Conservation (phyloP, 495 filamentous ascomycete species). For the Tuber borchii region DNA sequence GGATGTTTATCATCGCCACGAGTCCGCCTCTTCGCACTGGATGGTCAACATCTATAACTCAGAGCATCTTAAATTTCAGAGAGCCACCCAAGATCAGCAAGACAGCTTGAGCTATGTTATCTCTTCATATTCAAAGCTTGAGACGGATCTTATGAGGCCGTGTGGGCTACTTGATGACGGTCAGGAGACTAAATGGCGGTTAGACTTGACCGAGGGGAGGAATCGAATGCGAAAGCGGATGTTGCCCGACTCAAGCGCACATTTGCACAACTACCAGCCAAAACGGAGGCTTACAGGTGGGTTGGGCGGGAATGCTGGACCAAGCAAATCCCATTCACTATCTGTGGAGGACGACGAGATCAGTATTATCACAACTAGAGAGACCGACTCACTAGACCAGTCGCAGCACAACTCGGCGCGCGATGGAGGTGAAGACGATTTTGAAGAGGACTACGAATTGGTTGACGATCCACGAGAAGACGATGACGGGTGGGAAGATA, state of each 20-base stretch:
- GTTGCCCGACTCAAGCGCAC: slow-evolving; percentile 63
- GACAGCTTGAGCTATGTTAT: slow-evolving; percentile 72
- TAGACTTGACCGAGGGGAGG: slow-evolving; percentile 90
- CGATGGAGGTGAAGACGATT: slow-evolving; percentile 49
- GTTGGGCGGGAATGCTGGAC: slow-evolving; percentile 32
- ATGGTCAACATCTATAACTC: slow-evolving; percentile 87
- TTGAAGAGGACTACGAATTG: slow-evolving; percentile 89
- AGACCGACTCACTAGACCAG: slow-evolving; percentile 38
- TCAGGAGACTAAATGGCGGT: slow-evolving; percentile 67
- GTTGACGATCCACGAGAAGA: slow-evolving; percentile 74
- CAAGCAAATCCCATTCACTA: slow-evolving; percentile 37
- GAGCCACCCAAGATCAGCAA: slow-evolving; percentile 81
- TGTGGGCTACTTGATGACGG: slow-evolving; percentile 69
- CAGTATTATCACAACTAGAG: slow-evolving; percentile 39
- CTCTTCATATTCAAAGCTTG: slow-evolving; percentile 65
- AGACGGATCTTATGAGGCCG: slow-evolving; percentile 64
- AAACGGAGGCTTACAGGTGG: slow-evolving; percentile 52
- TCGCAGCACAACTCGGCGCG: slow-evolving; percentile 37
- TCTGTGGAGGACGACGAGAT: slow-evolving; percentile 43
- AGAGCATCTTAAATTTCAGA: slow-evolving; percentile 83
- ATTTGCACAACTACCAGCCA: slow-evolving; percentile 72
- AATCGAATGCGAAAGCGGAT: slow-evolving; percentile 90
- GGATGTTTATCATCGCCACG: slow-evolving; percentile 66
- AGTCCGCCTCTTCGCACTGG: slow-evolving; percentile 80
- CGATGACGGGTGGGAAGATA: slow-evolving; percentile 86